These are phyloP conservation scores for Pseudodiploospora longispora DNA, from an alignment of 2,329 filamentous ascomycete species.

Conservation along the genomic window DNA sequence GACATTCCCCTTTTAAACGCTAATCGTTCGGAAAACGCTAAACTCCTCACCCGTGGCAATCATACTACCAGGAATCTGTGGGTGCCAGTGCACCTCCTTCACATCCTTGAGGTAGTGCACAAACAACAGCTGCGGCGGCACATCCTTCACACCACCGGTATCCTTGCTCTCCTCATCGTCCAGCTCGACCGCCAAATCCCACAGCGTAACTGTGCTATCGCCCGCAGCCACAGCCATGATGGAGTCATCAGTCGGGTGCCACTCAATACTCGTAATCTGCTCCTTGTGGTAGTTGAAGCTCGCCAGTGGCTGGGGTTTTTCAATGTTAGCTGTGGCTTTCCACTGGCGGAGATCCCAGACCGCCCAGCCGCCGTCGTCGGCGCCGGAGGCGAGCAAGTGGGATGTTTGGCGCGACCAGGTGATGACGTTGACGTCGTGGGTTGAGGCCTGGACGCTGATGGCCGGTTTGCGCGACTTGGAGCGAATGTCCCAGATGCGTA, in stretches of 20 bases:
- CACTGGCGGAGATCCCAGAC: conserved; percentile 96
- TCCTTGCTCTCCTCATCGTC: conserved; percentile 96
- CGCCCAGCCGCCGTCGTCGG: conserved; percentile 87
- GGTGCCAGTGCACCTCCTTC: conserved; percentile 97
- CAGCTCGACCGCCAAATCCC: conserved; percentile 93
- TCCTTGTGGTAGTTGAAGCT: conserved; percentile 94
- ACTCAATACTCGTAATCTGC: conserved; percentile 91
- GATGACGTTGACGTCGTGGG: conserved; percentile 89
- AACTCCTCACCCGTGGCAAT: conserved; percentile 90
- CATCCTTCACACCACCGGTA: conserved; percentile 76
- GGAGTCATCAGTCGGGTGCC: conserved; percentile 95
- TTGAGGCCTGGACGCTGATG: conserved; percentile 75
- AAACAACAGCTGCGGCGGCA: conserved; percentile 90
- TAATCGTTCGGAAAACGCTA: conserved; percentile 77
- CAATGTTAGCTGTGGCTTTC: conserved; percentile 51
- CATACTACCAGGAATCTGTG: conserved; percentile 82
- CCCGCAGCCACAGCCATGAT: conserved; percentile 87
- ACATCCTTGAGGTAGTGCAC: conserved; percentile 93
- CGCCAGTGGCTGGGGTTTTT: conserved; percentile 73
- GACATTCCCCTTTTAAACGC: conserved; percentile 44
- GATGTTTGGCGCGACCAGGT: conserved; percentile 86
- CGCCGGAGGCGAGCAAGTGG: conserved; percentile 84
- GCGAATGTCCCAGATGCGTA: conserved; percentile 92
- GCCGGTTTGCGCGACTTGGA: conserved; percentile 86
- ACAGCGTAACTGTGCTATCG: conserved; percentile 89